Evolutionary conservation across 441 rosid species (phyloP).

Genomic region (Theobroma grandiflorum): DNA sequence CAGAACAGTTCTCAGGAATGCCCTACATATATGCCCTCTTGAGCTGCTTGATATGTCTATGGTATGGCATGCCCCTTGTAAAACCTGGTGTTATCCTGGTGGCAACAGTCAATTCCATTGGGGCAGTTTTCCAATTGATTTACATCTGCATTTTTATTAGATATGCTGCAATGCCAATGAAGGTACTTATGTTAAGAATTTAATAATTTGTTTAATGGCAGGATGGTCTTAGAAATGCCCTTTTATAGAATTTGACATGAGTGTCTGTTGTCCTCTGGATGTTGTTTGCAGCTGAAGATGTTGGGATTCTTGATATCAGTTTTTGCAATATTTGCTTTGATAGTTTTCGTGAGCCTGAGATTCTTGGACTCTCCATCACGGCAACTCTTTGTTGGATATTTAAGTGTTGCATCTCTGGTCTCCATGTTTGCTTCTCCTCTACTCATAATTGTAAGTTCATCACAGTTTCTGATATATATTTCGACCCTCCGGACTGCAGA

Average conservation of each 20-base stretch:
- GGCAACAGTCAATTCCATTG: conserved; percentile 63
- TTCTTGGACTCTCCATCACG: conserved; percentile 32
- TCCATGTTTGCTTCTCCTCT: conserved; percentile 78
- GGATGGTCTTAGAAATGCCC: neutral
- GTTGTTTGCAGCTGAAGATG: conserved; percentile 58
- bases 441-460: conserved; percentile 53
- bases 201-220: neutral
- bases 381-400: conserved; percentile 54
- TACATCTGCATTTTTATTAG: conserved; percentile 54
- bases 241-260: neutral
- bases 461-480: neutral
- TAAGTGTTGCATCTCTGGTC: conserved; percentile 61
- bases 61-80: conserved; percentile 72
- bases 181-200: conserved; percentile 38
- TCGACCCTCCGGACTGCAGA: neutral
- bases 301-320: conserved; percentile 47
- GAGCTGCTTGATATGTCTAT: conserved; percentile 68
- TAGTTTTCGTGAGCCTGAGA: conserved; percentile 50
- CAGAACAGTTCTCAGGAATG: conserved; percentile 77
- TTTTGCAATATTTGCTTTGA: conserved; percentile 33
- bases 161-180: conserved; percentile 48
- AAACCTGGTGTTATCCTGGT: conserved; percentile 49
- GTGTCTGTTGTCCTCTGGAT: neutral
- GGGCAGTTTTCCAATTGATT: conserved; percentile 60
- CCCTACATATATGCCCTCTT: conserved; percentile 66